Evolutionary conservation across 306 rosid genomes (phyloP), one percentile per base, ranked within the genome.

Genomic region (Prinsepia uniflora): DNA sequence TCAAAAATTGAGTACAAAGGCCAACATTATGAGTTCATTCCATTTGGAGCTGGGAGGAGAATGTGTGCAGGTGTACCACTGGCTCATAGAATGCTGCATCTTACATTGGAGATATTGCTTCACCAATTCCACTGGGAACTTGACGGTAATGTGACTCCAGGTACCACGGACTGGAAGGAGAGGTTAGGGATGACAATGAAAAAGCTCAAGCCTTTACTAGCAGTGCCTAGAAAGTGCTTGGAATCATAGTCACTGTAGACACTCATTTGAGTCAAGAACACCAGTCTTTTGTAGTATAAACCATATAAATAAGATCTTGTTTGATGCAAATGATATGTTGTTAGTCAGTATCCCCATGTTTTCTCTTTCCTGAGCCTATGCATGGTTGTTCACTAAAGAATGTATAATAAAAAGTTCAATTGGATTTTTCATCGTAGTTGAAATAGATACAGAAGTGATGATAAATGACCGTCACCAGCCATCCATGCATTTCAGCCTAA

Each of bases 121-220:
- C 90, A 88, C n/a, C 77, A 72, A 8, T 88, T 88, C 65, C 85
- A 88, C 13, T 88, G 90, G 93, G 80, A 73, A 43, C 81, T 83
- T 47, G 85, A 73, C 8, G 11, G 56, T 0, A 71, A 42, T 46
- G 63, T 64, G 47, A 39, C 43, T 15, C 8, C 4, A 14, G 83
- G 71, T 3, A 81, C 80, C 8, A 71, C 85, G 7, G 87, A 88
- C 30, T 77, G 72, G 83, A 88, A 48, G 48, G 90, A 81, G 6
- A 57, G 12, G 8, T 50, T 83, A 0, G 93, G 93, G 1, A 59
- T 85, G 2, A 53, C 85, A 36, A 73, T 80, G 66, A 10, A 87
- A 24, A 85, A 85, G 71, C 42, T 14, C 48, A 54, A 70, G 58
- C 89, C 93, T 6, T 78, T 85, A 64, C 68, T 85, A 3, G 87